phyloP scores from a whole-genome alignment of 345 rosid genomes.

The Microthlaspi erraticum region DNA sequence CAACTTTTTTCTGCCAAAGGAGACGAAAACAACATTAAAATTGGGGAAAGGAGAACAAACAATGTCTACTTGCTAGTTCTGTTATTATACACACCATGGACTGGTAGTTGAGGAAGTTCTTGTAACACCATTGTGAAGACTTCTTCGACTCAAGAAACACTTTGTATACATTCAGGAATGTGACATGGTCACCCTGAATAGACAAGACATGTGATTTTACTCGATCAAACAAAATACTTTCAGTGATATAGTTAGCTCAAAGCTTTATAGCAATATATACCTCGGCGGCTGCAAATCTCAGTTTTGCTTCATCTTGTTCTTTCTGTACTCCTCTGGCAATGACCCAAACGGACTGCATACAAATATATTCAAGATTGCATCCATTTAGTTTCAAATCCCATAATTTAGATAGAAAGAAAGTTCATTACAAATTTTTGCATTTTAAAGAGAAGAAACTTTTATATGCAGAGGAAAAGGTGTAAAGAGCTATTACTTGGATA shows the following conservation, averaged over 20 bases:
- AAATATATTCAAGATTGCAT: conserved; percentile 6
- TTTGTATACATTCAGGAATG: conserved; percentile 86
- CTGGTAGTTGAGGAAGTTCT: conserved; percentile 80
- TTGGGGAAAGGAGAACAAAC: not conserved
- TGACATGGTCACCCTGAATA: conserved; percentile 88
- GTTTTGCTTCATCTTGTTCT: conserved; percentile 89
- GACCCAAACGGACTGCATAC: conserved; percentile 87
- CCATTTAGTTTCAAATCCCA: conserved; percentile 14
- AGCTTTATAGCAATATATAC: conserved; percentile 45
- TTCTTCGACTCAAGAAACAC: conserved; percentile 89
- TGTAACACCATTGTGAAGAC: conserved; percentile 85
- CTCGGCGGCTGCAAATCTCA: conserved; percentile 99
- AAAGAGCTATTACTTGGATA: conserved; percentile 62
- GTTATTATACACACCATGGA: conserved; percentile 67
- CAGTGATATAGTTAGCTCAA: conserved; percentile 10
- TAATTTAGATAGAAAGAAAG: not conserved
- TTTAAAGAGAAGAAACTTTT: not conserved
- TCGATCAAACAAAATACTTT: not conserved
- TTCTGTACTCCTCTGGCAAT: conserved; percentile 73
- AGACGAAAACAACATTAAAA: not conserved
- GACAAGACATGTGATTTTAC: conserved; percentile 31
- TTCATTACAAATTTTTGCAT: not conserved
- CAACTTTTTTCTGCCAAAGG: conserved; percentile 68
- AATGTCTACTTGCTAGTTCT: not conserved
- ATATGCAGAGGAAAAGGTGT: not conserved